Base-by-base conservation (phyloP, 2,329 filamentous ascomycete species). In the Rachicladosporium sp. region DNA sequence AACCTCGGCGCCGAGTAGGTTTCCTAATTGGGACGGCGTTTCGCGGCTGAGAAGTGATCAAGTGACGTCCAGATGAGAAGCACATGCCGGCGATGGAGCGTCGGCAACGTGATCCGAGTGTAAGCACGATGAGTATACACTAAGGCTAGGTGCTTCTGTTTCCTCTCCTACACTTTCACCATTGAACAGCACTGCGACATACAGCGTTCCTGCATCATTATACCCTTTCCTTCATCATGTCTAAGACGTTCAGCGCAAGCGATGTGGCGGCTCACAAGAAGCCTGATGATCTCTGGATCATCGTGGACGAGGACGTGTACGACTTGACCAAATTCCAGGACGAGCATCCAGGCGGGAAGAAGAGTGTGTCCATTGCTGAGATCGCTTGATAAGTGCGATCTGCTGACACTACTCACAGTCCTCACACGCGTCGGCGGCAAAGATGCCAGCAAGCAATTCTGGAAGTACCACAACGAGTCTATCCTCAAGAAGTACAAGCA, bases 211-310 rank as follows among this genome's bases (percentile, higher is more conserved):
- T 27, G 23, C 23, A 6, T 27, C 7, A 8, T 8, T 8, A 27
- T 7, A 27, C 23, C 5, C 23, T 27, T 27, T 8, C 23, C 23
- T 27, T 27, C 21, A 41, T 43, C 54, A 98, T 98, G 91, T 82
- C 88, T 37, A 83, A 91, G 67, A 81, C 76, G 23, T 95, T 94
- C 62, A 82, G 80, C 40, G 72, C 78, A 49, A 74, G 74, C 68
- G 88, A 95, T 60, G 89, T 98, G 47, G 80, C 88, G 59, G 78
- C 82, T 65, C 88, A 96, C 65, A 94, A 86, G 72, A 94, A 89
- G 68, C 64, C 80, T 34, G 78, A 86, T 57, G 80, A 80, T 59
- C 71, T 95, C 45, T 96, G 80, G 76, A 84, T 96, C 56, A 76
- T 93, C 49, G 78, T 96, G 50, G 89, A 96, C 51, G 82, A 88